Evolutionary conservation across 345 rosid species (phyloP).

Genomic region (Hirschfeldia incana): DNA sequence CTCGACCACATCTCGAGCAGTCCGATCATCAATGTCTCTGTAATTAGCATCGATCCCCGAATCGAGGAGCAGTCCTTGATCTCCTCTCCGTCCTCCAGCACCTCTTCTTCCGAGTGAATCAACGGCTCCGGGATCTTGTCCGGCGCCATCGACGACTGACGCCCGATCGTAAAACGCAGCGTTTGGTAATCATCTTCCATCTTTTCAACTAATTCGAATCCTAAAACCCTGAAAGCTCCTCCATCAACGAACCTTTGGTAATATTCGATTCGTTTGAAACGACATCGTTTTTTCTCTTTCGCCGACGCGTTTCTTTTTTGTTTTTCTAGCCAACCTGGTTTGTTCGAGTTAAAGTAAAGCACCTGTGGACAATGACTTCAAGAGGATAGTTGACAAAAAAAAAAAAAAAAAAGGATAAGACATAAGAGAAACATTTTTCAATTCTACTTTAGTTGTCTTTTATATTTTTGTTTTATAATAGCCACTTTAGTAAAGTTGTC

Average conservation of each 20-base stretch:
- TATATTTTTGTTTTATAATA: no score
- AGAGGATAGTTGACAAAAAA: no score
- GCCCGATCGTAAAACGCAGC: conserved; percentile 57
- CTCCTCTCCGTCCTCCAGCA: conserved; percentile 45
- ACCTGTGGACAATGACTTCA: conserved; percentile 14
- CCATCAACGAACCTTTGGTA: conserved; percentile 1
- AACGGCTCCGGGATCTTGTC: conserved; percentile 46
- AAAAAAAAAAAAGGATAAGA: no score
- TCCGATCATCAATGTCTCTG: conserved; percentile 79
- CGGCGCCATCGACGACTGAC: no score
- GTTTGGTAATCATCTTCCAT: conserved; percentile 58
- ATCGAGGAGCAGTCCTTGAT: conserved; percentile 62
- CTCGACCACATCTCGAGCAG: conserved; percentile 67
- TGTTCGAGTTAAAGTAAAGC: neutral
- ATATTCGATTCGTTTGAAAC: conserved; percentile 3
- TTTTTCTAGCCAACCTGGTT: conserved; percentile 9
- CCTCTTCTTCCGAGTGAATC: conserved; percentile 42
- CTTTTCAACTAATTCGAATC: neutral
- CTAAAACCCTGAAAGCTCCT: conserved; percentile 20
- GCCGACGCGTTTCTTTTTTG: conserved; percentile 5
- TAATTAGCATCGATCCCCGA: conserved; percentile 71
- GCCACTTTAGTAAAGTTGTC: no score
- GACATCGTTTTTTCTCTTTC: conserved; percentile 13
- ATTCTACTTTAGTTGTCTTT: no score
- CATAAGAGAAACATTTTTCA: no score